A percentile compares a stretch with the other conserved stretches of the same genome.
These are phyloP conservation scores for Phalaenopsis aphrodite DNA, from an alignment of 106 monocot genomes.

Conservation along the genomic window DNA sequence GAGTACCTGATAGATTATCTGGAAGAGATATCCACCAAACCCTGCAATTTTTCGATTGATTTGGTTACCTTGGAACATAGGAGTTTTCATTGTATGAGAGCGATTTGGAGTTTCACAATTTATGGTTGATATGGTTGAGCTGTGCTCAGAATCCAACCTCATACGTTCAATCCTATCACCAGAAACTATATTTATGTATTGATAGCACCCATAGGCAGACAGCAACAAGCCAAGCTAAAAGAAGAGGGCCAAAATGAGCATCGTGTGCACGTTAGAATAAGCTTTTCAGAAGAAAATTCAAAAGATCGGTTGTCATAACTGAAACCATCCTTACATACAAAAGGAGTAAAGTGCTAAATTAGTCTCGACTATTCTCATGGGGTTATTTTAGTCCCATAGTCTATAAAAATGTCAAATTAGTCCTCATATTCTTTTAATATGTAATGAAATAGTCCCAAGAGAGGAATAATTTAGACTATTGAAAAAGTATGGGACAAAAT, in stretches of 20 bases:
- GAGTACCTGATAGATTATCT: constrained; percentile 87
- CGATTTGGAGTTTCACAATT: constrained; percentile 17
- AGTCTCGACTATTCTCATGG: too few species aligned
- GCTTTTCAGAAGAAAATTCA: not conserved
- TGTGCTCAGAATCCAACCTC: constrained; percentile 40
- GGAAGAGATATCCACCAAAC: constrained; percentile 69
- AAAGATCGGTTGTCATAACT: not conserved
- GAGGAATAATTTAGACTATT: too few species aligned
- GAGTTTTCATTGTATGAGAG: constrained; percentile 12
- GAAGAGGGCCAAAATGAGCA: not conserved
- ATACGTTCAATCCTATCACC: constrained; percentile 13
- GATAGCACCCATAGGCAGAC: constrained; percentile 74
- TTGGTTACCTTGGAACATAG: constrained; percentile 11
- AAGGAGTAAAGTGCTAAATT: not conserved
- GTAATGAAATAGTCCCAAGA: too few species aligned
- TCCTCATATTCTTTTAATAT: too few species aligned
- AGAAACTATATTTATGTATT: constrained; percentile 25
- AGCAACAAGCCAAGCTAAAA: constrained; percentile 72
- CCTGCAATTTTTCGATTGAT: constrained; percentile 41
- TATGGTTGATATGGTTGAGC: constrained; percentile 24
- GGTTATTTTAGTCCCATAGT: too few species aligned
- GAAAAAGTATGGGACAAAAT: too few species aligned
- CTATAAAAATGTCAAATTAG: too few species aligned
- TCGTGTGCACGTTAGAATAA: not conserved
- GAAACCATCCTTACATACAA: not conserved